A percentile compares a stretch with the other conserved stretches of the same genome.
Conservation (phyloP, 352 stramenopile species). For the Pythium sukuiense region DNA sequence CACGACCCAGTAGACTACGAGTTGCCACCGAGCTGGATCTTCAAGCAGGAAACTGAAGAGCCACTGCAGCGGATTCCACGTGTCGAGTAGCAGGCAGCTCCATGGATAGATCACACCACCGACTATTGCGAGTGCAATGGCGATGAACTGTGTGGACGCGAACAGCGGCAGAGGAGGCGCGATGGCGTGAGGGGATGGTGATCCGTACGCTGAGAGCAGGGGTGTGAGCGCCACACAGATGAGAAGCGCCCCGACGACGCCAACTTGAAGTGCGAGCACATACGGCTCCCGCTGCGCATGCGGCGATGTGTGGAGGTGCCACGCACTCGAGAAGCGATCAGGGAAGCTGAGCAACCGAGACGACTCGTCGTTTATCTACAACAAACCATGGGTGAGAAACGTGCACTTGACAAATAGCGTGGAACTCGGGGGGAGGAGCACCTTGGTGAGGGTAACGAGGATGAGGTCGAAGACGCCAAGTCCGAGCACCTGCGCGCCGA, state of each 20-base stretch:
- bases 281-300: conserved; percentile 34
- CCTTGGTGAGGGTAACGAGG: conserved; percentile 44
- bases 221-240: conserved; percentile 49
- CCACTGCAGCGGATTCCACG: conserved; percentile 60
- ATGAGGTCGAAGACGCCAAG: conserved; percentile 51
- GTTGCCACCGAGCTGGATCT: conserved; percentile 26
- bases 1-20: conserved; percentile 60
- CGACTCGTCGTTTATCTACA: conserved; percentile 5
- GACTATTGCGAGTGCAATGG: conserved; percentile 33
- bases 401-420: not conserved
- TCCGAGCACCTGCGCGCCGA: conserved; percentile 61
- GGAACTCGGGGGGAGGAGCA: conserved; percentile 15
- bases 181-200: conserved; percentile 42
- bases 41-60: conserved; percentile 51
- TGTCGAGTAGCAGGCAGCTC: conserved; percentile 65
- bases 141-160: conserved; percentile 34
- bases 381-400: not conserved
- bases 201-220: conserved; percentile 43
- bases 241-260: conserved; percentile 48
- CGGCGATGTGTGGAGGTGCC: conserved; percentile 14
- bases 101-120: conserved; percentile 53
- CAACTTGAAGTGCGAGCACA: conserved; percentile 60
- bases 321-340: conserved; percentile 6
- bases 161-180: conserved; percentile 31
- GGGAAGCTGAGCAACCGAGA: conserved; percentile 3